These are phyloP conservation scores for Citrullus mucosospermus DNA, from an alignment of 306 rosid genomes.

Conservation along the genomic window DNA sequence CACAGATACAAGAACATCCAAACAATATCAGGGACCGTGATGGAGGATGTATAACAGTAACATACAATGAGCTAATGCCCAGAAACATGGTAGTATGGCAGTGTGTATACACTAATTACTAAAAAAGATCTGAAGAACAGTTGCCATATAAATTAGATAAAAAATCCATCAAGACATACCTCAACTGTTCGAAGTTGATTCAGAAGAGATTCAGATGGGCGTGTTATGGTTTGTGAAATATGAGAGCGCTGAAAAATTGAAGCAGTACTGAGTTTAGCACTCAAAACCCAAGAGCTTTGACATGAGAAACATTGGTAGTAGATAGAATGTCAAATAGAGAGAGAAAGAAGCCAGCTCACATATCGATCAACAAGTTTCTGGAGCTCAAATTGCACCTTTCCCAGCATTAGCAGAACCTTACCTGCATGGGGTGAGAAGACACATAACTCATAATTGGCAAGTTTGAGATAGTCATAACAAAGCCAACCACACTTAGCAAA, in stretches of 20 bases:
- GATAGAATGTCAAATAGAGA: not conserved
- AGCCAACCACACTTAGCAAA: not conserved
- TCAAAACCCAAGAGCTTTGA: not conserved
- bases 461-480: not conserved
- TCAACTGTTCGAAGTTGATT: slow-evolving; percentile 93
- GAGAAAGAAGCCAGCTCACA: slow-evolving; percentile 26
- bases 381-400: slow-evolving; percentile 70
- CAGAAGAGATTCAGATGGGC: slow-evolving; percentile 89
- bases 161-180: slow-evolving; percentile 33
- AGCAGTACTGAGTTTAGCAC: slow-evolving; percentile 3
- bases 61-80: not conserved
- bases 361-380: slow-evolving; percentile 75
- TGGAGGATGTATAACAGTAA: not conserved
- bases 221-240: slow-evolving; percentile 72
- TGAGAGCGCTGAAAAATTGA: slow-evolving; percentile 69
- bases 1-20: not conserved
- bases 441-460: not conserved
- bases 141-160: not conserved
- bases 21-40: not conserved
- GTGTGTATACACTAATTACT: not conserved
- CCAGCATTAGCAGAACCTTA: slow-evolving; percentile 60
- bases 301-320: not conserved
- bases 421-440: slow-evolving; percentile 30
- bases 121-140: not conserved
- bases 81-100: not conserved